Evolutionary conservation across 495 filamentous ascomycete genomes (phyloP), one percentile per base, ranked within the genome.

Genomic region (Hamigera avellanea): DNA sequence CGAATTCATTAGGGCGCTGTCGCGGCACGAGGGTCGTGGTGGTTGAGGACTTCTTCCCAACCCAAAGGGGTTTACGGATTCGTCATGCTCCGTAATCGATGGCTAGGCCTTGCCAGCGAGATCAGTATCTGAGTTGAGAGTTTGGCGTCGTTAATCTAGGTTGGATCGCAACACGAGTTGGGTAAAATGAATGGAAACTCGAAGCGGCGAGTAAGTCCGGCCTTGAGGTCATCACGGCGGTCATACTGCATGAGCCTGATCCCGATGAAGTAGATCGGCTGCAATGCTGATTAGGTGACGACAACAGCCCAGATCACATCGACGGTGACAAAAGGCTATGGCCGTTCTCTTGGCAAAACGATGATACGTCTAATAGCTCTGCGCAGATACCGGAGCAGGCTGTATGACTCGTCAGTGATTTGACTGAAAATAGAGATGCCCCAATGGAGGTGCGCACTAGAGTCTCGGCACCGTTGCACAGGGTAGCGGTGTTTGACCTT

Each of bases 331-430:
- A 44, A 44, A 23, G 36, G 40, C 41, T 42, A 39, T 46, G 47
- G 36, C 33, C 37, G 41, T 42, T 44, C 42, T 45, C 40, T 46
- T 49, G 46, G 49, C 41, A 47, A 36, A n/a, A 31, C 14, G 36
- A 40, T 37, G 30, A 43, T 39, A 16, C 32, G 32, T 47, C 41
- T 62, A 68, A 49, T 58, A 67, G 46, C 64, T 68, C 49, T 68
- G 64, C 7, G 64, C 64, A 32, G 64, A 68, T 39, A 68, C 64
- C 18, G 51, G 47, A 37, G 64, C 64, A 44, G 64, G 64, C 64
- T 68, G 42, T 31, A 37, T 27, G 16, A 35, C 34, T 32, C 10
- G 40, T 59, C 41, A 59, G 56, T 43, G 45, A 45, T 16, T 41
- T 7, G 29, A 19, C 17, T 18, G 28, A 8, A 14, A 12, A 10